Evolutionary conservation across 139 green algal genomes (phyloP), one percentile per base, ranked within the genome.

Genomic region (Closterium sp.): DNA sequence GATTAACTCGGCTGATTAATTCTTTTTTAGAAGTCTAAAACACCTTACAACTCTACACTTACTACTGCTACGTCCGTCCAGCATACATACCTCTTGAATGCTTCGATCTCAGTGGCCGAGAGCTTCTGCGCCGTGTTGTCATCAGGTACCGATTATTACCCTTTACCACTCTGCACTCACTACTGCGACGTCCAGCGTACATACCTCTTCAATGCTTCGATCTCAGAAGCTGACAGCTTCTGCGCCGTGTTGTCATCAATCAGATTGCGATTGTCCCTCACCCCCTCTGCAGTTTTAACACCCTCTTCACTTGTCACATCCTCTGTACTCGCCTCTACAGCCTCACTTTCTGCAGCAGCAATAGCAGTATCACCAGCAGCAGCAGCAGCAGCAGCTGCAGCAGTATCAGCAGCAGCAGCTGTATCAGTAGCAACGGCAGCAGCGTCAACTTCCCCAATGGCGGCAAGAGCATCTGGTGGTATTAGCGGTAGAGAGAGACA

Each of bases 221-320:
- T 87, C 33, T 35, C 33, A 87, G 21, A 28, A 2, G 36, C 32
- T 23, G 87, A 93, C 81, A 95, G 89, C 69, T 35, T 84, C 84
- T 95, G 93, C 64, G 93, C 93, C 6, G 89, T 93, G 92, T 94
- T 94, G 89, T 94, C 33, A 35, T 95, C 93, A 1, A 92, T 35
- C 21, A 95, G 87, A n/a, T 66, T 83, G 43, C 91, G 91, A 84
- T 95, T 95, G 92, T 95, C 91, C 43, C 23, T 66, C 38, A 66
- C 38, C 38, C 38, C 38, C 3, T 66, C 38, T 66, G 38, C 38
- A 23, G 3, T n/a, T n/a, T n/a, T n/a, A n/a, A n/a, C n/a, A n/a
- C 38, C 38, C 38, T 69, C 43, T 69, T 12, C 43, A 69, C n/a
- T n/a, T n/a, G n/a, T 69, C 43, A 25, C 43, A 12, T 16, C 43